Evolutionary conservation across 1,284 basidiomycete genomes (phyloP), one percentile per base, ranked within the genome.

Genomic region (Pseudozyma sp.): DNA sequence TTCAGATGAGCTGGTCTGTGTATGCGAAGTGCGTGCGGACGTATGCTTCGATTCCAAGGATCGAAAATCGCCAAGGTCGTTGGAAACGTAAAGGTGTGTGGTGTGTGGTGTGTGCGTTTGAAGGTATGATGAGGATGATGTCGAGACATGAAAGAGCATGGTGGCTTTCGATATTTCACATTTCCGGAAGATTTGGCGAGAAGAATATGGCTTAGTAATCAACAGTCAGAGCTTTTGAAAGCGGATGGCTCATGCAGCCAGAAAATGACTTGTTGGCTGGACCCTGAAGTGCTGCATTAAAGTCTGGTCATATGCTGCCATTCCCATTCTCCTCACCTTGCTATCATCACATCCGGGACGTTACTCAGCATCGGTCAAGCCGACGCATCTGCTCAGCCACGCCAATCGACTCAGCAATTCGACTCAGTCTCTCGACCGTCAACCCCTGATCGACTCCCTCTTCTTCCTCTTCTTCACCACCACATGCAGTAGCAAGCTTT

Each of bases 231-330:
- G 31, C 18, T 12, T 50, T 21, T 5, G 36, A 35, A 8, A 12
- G 39, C 39, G 39, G 47, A 35, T 14, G 19, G 47, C 34, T 18
- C 48, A 38, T 50, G 48, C 48, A 50, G 31, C 21, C 21, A n/a
- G 10, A 35, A 50, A 38, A 6, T 53, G 47, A 50, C 31, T 48
- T 40, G 13, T 9, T n/a, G 25, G 8, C 47, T 59, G 58, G 58
- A 59, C 58, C 50, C 58, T 59, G 49, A 59, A 59, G 25, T 16
- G n/a, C 16, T 12, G 9, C n/a, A 35, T n/a, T 35, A 19, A 25
- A 19, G 14, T 39, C 21, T 14, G 9, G n/a, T n/a, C 11, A 31
- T 13, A 14, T 6, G 10, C 12, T 53, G 21, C 43, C 40, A 12
- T 25, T 31, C 25, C 43, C 40, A 12, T 25, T 31, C 25, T 25